Evolutionary conservation across 176 grass and related monocot species (phyloP), one percentile per base, ranked within the genome.

Genomic region (Secale cereale): DNA sequence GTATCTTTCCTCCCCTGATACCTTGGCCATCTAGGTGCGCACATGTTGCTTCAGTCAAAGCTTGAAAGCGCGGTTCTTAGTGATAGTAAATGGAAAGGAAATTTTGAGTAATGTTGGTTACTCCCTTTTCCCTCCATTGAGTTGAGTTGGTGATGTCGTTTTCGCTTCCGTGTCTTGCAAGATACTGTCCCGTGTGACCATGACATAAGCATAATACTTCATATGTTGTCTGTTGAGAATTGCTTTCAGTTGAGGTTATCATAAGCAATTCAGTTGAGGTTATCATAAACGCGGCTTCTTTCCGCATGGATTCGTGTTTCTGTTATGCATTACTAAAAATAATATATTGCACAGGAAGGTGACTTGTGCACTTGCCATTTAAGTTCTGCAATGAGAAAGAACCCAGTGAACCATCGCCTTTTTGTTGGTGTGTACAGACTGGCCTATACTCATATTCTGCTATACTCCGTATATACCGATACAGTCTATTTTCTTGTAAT

Each of bases 61-160:
- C 61, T 48, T 80, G 32, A 68, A 33, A n/a, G 46, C 7, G 85
- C 8, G 76, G 59, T 62, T 28, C 68, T 78, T 52, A 61, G 81
- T 76, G 76, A 88, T 81, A 43, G 81, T 63, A 85, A 77, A 65
- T 67, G 77, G 70, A 77, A 87, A 81, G 81, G 85, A 77, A 84
- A 77, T 85, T 91, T 78, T 91, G 89, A 81, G 89, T 80, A 76
- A 85, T 71, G 61, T 7, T 36, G 48, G 35, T 84, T 85, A 63
- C 70, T 91, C 76, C 67, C 65, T 75, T 83, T 87, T 74, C 46
- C 46, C 48, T 83, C 39, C 59, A 17, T 87, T 27, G 76, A 83
- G 80, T 75, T 80, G n/a, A 60, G 69, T 30, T 61, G 25, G 16
- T 50, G 63, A 20, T 83, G 30, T 68, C 76, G 37, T 33, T 75